Percentiles rank a stretch among this genome's conserved stretches.
Conservation (phyloP, 768 basidiomycete species). For the Udeniomyces megalosporus region DNA sequence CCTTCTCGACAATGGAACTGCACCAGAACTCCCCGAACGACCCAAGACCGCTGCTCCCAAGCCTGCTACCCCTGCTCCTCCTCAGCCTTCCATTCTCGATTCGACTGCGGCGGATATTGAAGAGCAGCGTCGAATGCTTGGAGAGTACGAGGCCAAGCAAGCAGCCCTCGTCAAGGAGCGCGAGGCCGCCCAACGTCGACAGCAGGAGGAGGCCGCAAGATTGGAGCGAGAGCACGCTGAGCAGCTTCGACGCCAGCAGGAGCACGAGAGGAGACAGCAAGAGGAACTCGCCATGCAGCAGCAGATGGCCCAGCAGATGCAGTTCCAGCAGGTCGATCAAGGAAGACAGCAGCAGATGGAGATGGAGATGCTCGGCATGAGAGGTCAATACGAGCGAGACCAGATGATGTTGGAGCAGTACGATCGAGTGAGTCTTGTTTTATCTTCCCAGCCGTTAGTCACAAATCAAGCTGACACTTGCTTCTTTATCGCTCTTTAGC, state of each 20-base stretch:
- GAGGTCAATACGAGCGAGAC: slow-evolving; percentile 94
- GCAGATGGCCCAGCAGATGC: slow-evolving; percentile 52
- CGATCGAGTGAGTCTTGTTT: slow-evolving; percentile 51
- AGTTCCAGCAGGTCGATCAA: slow-evolving; percentile 49
- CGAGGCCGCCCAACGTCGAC: slow-evolving; percentile 65
- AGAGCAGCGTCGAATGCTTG: slow-evolving; percentile 85
- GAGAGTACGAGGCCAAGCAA: slow-evolving; percentile 92
- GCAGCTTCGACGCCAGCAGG: slow-evolving; percentile 70
- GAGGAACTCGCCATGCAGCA: slow-evolving; percentile 60
- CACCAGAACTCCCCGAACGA: slow-evolving; percentile 75
- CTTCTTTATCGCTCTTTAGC: slow-evolving; percentile 34
- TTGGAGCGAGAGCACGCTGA: slow-evolving; percentile 81
- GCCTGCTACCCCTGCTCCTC: slow-evolving; percentile 35
- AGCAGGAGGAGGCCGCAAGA: slow-evolving; percentile 56
- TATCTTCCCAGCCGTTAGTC: background rate
- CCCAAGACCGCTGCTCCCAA: slow-evolving; percentile 37
- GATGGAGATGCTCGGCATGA: slow-evolving; percentile 74
- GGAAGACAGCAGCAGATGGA: slow-evolving; percentile 62
- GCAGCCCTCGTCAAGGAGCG: slow-evolving; percentile 63
- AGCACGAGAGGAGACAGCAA: slow-evolving; percentile 72
- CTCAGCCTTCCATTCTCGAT: slow-evolving; percentile 46
- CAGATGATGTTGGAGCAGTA: slow-evolving; percentile 96
- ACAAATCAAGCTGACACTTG: background rate
- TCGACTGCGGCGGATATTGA: slow-evolving; percentile 54
- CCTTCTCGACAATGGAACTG: slow-evolving; percentile 53